A percentile compares a stretch with the other conserved stretches of the same genome.
Conservation (phyloP, 2,329 filamentous ascomycete genomes). For the Bisporella sp. region DNA sequence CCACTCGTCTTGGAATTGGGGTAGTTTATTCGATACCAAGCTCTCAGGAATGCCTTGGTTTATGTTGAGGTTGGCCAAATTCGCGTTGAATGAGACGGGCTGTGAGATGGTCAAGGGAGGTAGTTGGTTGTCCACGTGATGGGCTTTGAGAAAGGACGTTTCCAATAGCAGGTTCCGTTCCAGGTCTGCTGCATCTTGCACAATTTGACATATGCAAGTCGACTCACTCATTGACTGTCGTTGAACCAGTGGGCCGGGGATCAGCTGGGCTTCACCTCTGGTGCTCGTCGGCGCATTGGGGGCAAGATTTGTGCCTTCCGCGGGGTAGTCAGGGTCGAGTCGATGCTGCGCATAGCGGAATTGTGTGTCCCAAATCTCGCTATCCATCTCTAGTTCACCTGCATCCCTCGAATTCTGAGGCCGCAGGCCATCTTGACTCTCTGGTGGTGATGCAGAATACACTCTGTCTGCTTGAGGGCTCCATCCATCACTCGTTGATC, state of each 20-base stretch:
- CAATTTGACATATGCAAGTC: slow-evolving; percentile 1
- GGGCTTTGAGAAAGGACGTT: slow-evolving; percentile 10
- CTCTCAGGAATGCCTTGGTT: slow-evolving; percentile 8
- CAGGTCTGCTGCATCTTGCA: slow-evolving; percentile 12
- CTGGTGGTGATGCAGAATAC: background rate
- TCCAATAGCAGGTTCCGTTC: slow-evolving; percentile 14
- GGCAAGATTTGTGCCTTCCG: background rate
- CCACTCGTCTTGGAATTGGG: slow-evolving; percentile 24
- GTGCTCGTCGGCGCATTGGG: background rate
- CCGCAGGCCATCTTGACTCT: slow-evolving; percentile 2
- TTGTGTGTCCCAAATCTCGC: slow-evolving; percentile 1
- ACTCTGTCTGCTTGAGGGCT: background rate
- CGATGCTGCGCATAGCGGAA: slow-evolving; percentile 2
- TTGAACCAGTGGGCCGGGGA: slow-evolving; percentile 1
- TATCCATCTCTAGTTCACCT: slow-evolving; percentile 4
- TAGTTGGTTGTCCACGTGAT: background rate
- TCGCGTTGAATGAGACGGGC: background rate
- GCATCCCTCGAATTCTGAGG: slow-evolving; percentile 1
- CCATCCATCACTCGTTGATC: background rate
- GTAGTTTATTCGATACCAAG: slow-evolving; percentile 10
- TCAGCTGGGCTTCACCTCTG: slow-evolving; percentile 1
- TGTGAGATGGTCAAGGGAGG: background rate
- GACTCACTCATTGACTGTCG: slow-evolving; percentile 7
- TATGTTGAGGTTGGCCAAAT: background rate
- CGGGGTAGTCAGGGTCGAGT: background rate